These are phyloP conservation scores for Agastache rugosa DNA, from an alignment of 257 asterid species.

Conservation along the genomic window DNA sequence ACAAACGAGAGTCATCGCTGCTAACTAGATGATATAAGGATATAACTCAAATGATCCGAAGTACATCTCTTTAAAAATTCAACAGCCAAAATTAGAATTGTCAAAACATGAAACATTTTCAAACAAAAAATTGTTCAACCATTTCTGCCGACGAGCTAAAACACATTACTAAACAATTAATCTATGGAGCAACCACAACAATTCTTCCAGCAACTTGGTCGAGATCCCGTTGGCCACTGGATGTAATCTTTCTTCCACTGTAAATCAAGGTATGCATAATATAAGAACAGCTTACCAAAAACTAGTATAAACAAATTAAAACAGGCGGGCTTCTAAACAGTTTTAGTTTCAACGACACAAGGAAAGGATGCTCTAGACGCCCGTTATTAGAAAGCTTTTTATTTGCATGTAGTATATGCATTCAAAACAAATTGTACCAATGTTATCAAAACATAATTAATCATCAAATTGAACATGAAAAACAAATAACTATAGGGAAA, in stretches of 20 bases:
- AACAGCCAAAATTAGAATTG: slow-evolving; percentile 35
- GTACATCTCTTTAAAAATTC: slow-evolving; percentile 31
- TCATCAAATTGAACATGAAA: background rate
- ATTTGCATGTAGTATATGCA: too few species aligned
- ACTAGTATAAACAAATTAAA: background rate
- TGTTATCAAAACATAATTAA: background rate
- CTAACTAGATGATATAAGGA: slow-evolving; percentile 35
- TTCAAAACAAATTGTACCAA: too few species aligned
- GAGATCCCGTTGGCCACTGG: slow-evolving; percentile 86
- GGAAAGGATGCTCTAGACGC: too few species aligned
- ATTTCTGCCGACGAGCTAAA: slow-evolving; percentile 28
- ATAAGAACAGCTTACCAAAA: background rate
- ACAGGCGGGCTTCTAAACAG: too few species aligned
- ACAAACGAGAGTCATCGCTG: background rate
- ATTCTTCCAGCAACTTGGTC: slow-evolving; percentile 94
- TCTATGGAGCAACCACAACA: slow-evolving; percentile 60
- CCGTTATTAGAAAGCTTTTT: too few species aligned
- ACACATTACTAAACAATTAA: slow-evolving; percentile 32
- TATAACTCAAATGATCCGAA: slow-evolving; percentile 32
- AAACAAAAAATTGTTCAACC: slow-evolving; percentile 40
- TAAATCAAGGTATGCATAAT: background rate
- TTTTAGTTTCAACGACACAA: too few species aligned
- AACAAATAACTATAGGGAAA: background rate
- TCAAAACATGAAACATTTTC: slow-evolving; percentile 29
- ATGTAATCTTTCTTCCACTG: slow-evolving; percentile 91